phyloP scores from a whole-genome alignment of 371 early-diverging fungal species.

The Nematocida major region DNA sequence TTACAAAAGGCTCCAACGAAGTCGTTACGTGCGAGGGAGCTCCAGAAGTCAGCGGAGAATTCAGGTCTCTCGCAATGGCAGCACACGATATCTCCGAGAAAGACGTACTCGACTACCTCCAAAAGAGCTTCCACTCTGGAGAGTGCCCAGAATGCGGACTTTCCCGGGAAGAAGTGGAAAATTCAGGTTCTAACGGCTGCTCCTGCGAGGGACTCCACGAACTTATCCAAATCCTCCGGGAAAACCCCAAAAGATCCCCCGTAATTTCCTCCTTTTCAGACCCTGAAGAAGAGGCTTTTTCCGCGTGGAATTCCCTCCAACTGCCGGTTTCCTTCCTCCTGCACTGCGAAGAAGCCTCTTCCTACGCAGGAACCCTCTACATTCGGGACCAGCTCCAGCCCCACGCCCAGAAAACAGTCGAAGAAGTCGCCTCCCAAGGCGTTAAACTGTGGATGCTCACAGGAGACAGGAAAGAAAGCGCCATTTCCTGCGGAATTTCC shows the following conservation, averaged over 20 bases:
- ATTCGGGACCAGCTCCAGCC: slow-evolving; percentile 95
- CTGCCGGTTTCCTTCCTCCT: background rate
- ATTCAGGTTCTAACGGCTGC: background rate
- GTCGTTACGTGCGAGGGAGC: slow-evolving; percentile 63
- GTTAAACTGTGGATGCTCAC: slow-evolving; percentile 97
- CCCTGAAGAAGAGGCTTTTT: no score
- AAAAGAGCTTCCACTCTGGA: slow-evolving; percentile 67
- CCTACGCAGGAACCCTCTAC: slow-evolving; percentile 74
- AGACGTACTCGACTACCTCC: slow-evolving; percentile 68
- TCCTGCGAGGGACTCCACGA: background rate
- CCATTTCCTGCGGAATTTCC: slow-evolving; percentile 70
- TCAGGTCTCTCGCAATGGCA: slow-evolving; percentile 78
- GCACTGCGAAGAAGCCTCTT: background rate
- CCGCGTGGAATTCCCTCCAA: background rate
- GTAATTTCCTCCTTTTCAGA: no score
- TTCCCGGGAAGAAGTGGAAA: background rate
- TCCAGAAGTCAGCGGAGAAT: slow-evolving; percentile 71
- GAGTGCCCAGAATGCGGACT: slow-evolving; percentile 65
- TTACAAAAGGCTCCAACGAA: slow-evolving; percentile 85
- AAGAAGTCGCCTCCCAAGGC: slow-evolving; percentile 74
- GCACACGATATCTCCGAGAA: slow-evolving; percentile 69
- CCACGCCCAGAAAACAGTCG: slow-evolving; percentile 81
- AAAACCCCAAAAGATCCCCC: no score
- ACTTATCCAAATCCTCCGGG: no score
- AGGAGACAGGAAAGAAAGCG: slow-evolving; percentile 96